Evolutionary conservation across 352 stramenopile species (phyloP).

Genomic region (Globisporangium nunn): DNA sequence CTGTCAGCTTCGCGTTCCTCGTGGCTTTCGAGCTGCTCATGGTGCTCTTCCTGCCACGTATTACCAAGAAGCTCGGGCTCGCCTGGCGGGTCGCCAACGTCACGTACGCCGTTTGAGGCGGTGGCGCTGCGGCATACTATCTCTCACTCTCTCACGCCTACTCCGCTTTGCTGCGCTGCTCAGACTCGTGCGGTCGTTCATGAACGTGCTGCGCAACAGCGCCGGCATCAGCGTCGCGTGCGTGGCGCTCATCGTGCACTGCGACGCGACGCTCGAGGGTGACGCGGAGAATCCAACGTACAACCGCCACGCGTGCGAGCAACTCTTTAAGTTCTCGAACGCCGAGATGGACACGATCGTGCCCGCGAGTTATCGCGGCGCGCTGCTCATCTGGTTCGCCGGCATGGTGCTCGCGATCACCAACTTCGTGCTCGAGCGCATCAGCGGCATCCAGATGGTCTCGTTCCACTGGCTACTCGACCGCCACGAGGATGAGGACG

Average conservation of each 20-base stretch:
- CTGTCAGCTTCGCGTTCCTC: conserved; percentile 69
- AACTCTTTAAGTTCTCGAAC: conserved; percentile 68
- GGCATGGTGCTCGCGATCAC: conserved; percentile 74
- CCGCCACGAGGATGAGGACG: conserved; percentile 37
- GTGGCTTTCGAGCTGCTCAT: conserved; percentile 66
- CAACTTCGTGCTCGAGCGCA: conserved; percentile 78
- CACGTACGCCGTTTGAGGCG: conserved; percentile 64
- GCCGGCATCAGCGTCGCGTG: conserved; percentile 76
- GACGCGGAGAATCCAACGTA: conserved; percentile 28
- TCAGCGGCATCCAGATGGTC: conserved; percentile 77
- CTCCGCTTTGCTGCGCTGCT: not conserved
- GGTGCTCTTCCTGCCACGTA: conserved; percentile 47
- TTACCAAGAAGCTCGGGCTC: conserved; percentile 45
- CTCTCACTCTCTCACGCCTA: not conserved
- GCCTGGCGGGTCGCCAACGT: conserved; percentile 62
- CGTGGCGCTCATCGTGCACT: conserved; percentile 78
- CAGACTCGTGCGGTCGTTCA: conserved; percentile 67
- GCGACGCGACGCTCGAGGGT: conserved; percentile 51
- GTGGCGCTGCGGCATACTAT: not conserved
- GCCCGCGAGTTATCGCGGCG: conserved; percentile 70
- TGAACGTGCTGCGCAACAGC: conserved; percentile 78
- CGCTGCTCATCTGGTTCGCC: conserved; percentile 79
- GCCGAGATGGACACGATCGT: conserved; percentile 46
- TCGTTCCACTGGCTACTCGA: conserved; percentile 67
- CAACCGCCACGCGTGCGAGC: conserved; percentile 71